Base-by-base conservation (phyloP, 371 early-diverging fungal genomes). In the Entomophthora muscae region DNA sequence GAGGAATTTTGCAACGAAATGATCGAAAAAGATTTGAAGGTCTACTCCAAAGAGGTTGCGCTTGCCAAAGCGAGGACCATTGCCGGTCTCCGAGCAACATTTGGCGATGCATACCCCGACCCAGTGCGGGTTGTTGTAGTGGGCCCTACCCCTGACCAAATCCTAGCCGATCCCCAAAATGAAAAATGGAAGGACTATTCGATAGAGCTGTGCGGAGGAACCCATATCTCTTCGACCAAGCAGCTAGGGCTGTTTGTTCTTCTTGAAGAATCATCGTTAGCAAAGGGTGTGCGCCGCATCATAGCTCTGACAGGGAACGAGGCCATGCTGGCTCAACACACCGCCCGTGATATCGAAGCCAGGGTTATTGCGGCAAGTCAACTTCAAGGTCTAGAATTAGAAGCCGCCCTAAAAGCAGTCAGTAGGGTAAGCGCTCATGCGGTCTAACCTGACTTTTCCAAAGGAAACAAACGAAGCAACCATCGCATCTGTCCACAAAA, bases 161-260 rank as follows among this genome's bases (percentile, higher is more conserved):
- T 99, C 53, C 76, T 93, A 31, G 75, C 82, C 63, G 83, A 93
- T 70, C 86, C 90, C 0, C 69, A 79, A 32, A 89, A 93, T 68
- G 78, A 79, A 42, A 78, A 83, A 63, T 96, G 93, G 92, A 72
- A 74, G 3, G 75, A 78, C 32, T 78, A 82, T 68, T 89, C 91
- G 58, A 80, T 95, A 61, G 99, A 99, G 76, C 89, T 98, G 73
- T 99, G 99, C 74, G 99, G 99, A 70, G 99, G 99, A 68, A 97
- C 98, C 28, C 99, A 99, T 70, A 98, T 98, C 33, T 73, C 74
- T 32, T 84, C 86, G 76, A 96, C 98, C 2, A 78, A 84, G 21
- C 96, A 96, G 53, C 94, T 99, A 68, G 87, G 87, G 73, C 73
- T 77, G 55, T 84, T 99, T 69, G 82, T 83, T 59, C 84, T 99